Evolutionary conservation across 2,329 filamentous ascomycete genomes (phyloP).

Genomic region (Diaporthe vaccinii): DNA sequence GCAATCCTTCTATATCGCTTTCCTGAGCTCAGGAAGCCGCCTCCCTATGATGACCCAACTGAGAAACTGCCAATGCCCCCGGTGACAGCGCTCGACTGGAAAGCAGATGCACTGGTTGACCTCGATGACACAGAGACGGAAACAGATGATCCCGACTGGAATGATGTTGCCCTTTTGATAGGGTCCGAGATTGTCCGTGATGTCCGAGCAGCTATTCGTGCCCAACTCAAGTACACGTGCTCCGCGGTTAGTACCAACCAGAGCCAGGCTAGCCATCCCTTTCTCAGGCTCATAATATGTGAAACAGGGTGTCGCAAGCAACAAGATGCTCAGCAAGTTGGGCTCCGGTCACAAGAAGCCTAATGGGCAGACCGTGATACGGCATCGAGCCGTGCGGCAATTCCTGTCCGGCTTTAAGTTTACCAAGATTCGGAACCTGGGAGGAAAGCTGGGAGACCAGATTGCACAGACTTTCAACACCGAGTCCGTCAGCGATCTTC

Average conservation of each 20-base stretch:
- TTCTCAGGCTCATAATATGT: background rate
- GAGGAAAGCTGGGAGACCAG: conserved; percentile 93
- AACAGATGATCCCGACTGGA: conserved; percentile 91
- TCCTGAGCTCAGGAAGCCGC: conserved; percentile 75
- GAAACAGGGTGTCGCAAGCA: conserved; percentile 78
- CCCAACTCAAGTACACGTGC: conserved; percentile 87
- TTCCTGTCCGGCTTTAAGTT: conserved; percentile 92
- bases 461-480: conserved; percentile 85
- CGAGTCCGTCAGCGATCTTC: conserved; percentile 81
- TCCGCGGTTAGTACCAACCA: conserved; percentile 58
- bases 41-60: conserved; percentile 80
- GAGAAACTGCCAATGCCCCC: conserved; percentile 80
- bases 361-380: conserved; percentile 93
- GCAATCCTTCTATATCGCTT: conserved; percentile 80
- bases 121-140: conserved; percentile 80
- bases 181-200: conserved; percentile 89
- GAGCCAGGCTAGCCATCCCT: background rate
- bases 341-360: conserved; percentile 94
- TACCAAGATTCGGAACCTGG: conserved; percentile 94
- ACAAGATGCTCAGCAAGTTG: conserved; percentile 96
- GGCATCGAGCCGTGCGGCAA: conserved; percentile 82
- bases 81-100: conserved; percentile 82
- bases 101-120: conserved; percentile 84
- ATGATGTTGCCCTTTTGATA: conserved; percentile 89
- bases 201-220: conserved; percentile 77